A percentile compares a stretch with the other conserved stretches of the same genome.
These are phyloP conservation scores for Hymenoscyphus albidus DNA, from an alignment of 2,329 filamentous ascomycete genomes.

Conservation along the genomic window DNA sequence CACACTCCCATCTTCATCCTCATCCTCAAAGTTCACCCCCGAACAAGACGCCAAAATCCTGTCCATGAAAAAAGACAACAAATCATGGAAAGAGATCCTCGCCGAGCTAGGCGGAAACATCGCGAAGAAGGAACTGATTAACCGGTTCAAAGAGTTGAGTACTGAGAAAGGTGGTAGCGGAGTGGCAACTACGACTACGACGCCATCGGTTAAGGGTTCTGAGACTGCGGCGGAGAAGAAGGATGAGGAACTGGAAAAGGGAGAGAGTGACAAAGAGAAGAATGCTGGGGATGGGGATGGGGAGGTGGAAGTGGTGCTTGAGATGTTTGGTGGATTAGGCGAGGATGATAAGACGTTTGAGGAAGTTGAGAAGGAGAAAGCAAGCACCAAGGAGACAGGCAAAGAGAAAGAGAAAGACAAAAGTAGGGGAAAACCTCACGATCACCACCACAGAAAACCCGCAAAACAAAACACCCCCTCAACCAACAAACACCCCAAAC, in stretches of 20 bases:
- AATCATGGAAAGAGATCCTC: constrained; percentile 27
- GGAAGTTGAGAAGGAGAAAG: constrained; percentile 3
- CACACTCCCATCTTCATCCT: neutral
- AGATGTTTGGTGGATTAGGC: neutral
- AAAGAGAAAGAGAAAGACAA: neutral
- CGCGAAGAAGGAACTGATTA: constrained; percentile 6
- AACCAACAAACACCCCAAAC: neutral
- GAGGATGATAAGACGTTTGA: neutral
- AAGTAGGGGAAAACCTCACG: neutral
- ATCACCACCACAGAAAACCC: neutral
- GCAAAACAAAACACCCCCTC: neutral
- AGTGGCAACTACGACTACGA: neutral
- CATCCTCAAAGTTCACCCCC: neutral
- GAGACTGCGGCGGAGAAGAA: neutral
- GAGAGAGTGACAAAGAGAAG: constrained; percentile 8
- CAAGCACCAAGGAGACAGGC: neutral
- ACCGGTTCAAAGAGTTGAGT: constrained; percentile 9
- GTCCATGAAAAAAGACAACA: constrained; percentile 27
- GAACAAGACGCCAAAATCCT: constrained; percentile 29
- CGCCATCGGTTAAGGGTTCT: neutral
- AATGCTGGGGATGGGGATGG: neutral
- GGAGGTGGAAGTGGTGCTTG: neutral
- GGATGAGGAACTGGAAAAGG: too few relatives aligned
- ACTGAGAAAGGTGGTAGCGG: too few relatives aligned
- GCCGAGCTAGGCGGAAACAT: neutral